Percentiles rank a stretch among this genome's conserved stretches.
These are phyloP conservation scores for Biscogniauxia marginata DNA, from an alignment of 2,329 filamentous ascomycete species.

Conservation along the genomic window DNA sequence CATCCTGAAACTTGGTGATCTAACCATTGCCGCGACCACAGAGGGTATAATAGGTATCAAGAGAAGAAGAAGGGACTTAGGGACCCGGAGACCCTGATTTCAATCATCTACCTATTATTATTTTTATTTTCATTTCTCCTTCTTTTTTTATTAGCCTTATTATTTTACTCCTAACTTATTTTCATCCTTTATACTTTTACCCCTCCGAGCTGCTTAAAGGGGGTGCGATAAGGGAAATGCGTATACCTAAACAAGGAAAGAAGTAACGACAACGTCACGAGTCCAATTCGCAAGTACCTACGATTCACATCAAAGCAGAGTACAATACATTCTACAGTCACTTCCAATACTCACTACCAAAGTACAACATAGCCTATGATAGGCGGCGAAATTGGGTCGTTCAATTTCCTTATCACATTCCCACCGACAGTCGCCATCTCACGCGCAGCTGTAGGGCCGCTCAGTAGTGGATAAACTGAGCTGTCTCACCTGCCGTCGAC, in stretches of 20 bases:
- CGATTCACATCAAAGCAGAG: no score
- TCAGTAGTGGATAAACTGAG: not conserved
- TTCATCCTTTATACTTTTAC: constrained; percentile 1
- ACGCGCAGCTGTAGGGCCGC: not conserved
- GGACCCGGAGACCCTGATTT: not conserved
- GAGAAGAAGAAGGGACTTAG: not conserved
- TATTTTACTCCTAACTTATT: not conserved
- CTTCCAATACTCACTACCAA: no score
- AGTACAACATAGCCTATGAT: no score
- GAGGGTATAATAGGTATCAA: not conserved
- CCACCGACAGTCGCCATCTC: no score
- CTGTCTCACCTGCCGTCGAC: not conserved
- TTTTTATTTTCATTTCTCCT: not conserved
- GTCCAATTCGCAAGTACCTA: no score
- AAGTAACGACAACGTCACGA: no score
- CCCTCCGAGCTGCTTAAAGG: not conserved
- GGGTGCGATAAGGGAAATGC: no score
- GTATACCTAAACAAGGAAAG: no score
- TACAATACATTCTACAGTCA: no score
- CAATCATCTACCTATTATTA: not conserved
- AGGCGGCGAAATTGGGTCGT: no score
- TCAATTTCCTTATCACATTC: not conserved
- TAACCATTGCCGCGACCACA: not conserved
- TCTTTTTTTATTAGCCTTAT: not conserved
- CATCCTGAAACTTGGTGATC: not conserved